Evolutionary conservation across 139 green algal species (phyloP).

Genomic region (Tetradesmus obliquus): DNA sequence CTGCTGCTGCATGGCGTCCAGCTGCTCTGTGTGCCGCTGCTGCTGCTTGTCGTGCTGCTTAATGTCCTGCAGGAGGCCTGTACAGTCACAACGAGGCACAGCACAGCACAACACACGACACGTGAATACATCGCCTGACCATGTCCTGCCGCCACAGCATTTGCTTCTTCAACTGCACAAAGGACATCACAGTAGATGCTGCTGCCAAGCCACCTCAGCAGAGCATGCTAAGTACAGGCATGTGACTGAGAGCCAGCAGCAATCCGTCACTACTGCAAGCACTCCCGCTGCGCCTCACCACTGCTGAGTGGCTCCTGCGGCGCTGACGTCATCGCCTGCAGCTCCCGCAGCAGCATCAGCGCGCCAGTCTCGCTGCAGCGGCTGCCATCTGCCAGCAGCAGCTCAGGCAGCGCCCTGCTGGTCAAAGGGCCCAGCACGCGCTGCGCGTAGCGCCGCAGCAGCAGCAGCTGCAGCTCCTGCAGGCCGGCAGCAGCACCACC

Average conservation of each 20-base stretch:
- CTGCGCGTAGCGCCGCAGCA: not conserved
- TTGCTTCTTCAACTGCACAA: too few species aligned
- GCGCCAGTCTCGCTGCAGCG: not conserved
- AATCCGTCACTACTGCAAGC: not conserved
- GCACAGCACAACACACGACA: not conserved
- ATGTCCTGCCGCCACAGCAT: too few species aligned
- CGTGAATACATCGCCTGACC: too few species aligned
- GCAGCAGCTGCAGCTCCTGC: constrained; percentile 26
- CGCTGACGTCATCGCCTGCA: constrained; percentile 15
- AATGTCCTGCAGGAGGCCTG: not conserved
- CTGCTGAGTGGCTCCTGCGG: not conserved
- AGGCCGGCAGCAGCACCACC: not conserved
- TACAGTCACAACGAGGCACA: not conserved
- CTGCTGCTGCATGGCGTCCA: not conserved
- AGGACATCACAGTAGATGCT: too few species aligned
- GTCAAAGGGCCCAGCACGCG: not conserved
- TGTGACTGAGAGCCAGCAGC: not conserved
- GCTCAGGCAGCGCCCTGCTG: not conserved
- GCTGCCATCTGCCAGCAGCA: constrained; percentile 4
- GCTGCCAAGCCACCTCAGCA: too few species aligned
- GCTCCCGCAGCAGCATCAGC: not conserved
- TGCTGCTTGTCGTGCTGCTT: not conserved
- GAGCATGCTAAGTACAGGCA: not conserved
- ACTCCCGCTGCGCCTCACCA: not conserved
- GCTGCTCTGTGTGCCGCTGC: not conserved